Conservation (phyloP, 1,284 basidiomycete species). For the Melampsora larici-populina region DNA sequence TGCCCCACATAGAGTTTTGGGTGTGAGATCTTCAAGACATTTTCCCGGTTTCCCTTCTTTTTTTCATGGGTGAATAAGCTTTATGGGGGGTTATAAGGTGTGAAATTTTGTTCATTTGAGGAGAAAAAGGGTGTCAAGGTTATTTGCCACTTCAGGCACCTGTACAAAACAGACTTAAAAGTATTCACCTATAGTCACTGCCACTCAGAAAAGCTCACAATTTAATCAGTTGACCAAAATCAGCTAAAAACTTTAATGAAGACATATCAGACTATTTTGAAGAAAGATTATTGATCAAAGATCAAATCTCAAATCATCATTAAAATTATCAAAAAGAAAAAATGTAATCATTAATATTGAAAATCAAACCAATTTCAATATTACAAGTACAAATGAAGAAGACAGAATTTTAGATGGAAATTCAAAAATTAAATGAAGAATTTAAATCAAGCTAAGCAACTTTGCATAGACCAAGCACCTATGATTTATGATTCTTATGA, state of each 20-base stretch:
- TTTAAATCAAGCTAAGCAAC: slow-evolving; percentile 20
- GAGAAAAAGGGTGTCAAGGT: no score
- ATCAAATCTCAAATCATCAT: slow-evolving; percentile 56
- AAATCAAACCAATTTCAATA: no score
- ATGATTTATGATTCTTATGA: slow-evolving; percentile 3
- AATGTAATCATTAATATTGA: not conserved
- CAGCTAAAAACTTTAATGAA: slow-evolving; percentile 52
- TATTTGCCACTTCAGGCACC: no score
- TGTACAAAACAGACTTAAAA: no score
- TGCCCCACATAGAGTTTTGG: no score
- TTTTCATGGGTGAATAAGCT: no score
- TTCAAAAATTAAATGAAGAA: not conserved
- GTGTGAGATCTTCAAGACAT: no score
- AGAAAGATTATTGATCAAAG: slow-evolving; percentile 57
- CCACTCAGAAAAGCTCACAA: slow-evolving; percentile 19
- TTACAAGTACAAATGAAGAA: not conserved
- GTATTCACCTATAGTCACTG: not conserved
- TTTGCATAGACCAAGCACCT: not conserved
- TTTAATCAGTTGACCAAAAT: slow-evolving; percentile 46
- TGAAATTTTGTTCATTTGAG: no score
- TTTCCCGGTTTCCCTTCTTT: no score
- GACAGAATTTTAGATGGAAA: not conserved
- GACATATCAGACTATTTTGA: slow-evolving; percentile 58
- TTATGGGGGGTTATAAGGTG: no score
- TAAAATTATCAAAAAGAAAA: slow-evolving; percentile 53